Percentiles rank a stretch among this genome's conserved stretches.
Evolutionary conservation across 2,329 filamentous ascomycete genomes (phyloP).

Genomic region (Westerdykella ornata): DNA sequence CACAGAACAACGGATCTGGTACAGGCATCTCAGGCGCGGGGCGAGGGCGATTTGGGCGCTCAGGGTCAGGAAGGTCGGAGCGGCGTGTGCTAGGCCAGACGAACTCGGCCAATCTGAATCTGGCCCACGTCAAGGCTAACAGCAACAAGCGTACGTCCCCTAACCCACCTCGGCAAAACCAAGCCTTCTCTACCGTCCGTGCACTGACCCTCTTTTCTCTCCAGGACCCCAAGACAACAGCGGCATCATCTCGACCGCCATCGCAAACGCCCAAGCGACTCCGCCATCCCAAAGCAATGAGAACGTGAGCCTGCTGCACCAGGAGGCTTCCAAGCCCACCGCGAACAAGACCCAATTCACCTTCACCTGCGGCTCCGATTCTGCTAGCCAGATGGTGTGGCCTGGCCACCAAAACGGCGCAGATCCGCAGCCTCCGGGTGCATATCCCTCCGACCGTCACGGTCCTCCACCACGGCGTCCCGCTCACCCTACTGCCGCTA

Average conservation of each 20-base stretch:
- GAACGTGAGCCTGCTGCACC: constrained; percentile 70
- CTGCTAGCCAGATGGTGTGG: constrained; percentile 71
- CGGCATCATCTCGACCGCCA: constrained; percentile 88
- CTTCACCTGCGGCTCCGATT: constrained; percentile 89
- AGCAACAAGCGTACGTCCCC: constrained; percentile 34
- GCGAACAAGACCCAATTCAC: constrained; percentile 85
- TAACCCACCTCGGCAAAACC: constrained; percentile 23
- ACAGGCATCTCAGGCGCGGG: constrained; percentile 79
- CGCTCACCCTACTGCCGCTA: constrained; percentile 14
- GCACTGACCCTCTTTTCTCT: constrained; percentile 32
- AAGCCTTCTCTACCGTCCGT: constrained; percentile 21
- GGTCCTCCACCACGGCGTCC: constrained; percentile 15
- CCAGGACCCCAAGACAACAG: constrained; percentile 41
- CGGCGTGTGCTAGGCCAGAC: constrained; percentile 38
- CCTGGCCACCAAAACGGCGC: constrained; percentile 44
- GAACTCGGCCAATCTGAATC: constrained; percentile 29
- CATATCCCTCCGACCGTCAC: constrained; percentile 21
- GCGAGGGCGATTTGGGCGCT: constrained; percentile 72
- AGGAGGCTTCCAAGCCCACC: constrained; percentile 56
- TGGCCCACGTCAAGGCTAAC: constrained; percentile 38
- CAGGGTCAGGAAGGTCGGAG: constrained; percentile 38
- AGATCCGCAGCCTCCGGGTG: constrained; percentile 36
- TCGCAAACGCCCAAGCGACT: constrained; percentile 67
- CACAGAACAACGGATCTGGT: constrained; percentile 44
- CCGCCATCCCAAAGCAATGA: constrained; percentile 54